A percentile compares a stretch with the other conserved stretches of the same genome.
These are phyloP conservation scores for Tricholoma sp. DNA, from an alignment of 768 basidiomycete genomes.

Conservation along the genomic window DNA sequence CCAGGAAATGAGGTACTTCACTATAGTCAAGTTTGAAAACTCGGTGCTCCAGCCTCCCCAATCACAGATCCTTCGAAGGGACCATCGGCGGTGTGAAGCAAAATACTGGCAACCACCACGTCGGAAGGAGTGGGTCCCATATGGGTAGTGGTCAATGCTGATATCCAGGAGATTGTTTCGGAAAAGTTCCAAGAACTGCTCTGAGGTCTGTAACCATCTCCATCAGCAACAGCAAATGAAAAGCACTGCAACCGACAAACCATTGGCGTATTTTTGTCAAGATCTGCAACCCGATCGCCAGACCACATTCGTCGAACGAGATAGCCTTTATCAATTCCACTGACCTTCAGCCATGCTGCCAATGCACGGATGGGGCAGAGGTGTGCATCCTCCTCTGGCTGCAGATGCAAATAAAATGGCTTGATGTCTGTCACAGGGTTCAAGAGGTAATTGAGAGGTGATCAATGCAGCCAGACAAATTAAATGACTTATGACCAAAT, in stretches of 20 bases:
- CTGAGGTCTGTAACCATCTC: too few relatives aligned
- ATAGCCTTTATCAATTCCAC: conserved; percentile 21
- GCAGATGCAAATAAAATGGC: background rate
- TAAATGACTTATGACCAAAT: conserved; percentile 16
- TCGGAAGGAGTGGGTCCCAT: too few relatives aligned
- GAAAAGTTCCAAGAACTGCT: background rate
- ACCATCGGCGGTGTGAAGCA: background rate
- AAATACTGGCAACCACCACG: too few relatives aligned
- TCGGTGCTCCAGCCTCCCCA: background rate
- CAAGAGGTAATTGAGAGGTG: too few relatives aligned
- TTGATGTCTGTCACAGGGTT: background rate
- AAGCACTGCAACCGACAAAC: conserved; percentile 71
- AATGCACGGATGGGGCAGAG: conserved; percentile 14
- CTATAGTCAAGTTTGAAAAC: too few relatives aligned
- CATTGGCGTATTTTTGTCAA: conserved; percentile 15
- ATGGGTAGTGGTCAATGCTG: background rate
- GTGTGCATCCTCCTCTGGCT: background rate
- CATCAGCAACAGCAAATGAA: too few relatives aligned
- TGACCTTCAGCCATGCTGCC: conserved; percentile 21
- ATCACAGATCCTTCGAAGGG: background rate
- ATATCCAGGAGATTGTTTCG: too few relatives aligned
- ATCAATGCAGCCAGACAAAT: background rate
- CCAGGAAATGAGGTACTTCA: too few relatives aligned
- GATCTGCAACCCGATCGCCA: conserved; percentile 20
- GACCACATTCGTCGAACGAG: conserved; percentile 26